Base-by-base conservation (phyloP, 805 yeast species). In the Barnettozyma wickerhamii region DNA sequence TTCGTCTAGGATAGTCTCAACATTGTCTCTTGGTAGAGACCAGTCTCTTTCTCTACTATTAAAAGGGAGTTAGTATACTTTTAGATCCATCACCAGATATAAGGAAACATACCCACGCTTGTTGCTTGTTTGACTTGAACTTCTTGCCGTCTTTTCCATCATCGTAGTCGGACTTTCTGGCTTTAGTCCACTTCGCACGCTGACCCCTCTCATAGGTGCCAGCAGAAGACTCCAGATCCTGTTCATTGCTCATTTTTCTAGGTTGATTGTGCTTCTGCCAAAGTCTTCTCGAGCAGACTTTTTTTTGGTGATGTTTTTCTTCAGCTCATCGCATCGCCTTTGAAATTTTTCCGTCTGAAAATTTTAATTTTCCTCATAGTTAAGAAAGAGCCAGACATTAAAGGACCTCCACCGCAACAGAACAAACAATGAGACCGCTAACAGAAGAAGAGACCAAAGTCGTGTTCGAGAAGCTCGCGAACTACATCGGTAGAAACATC, bases 361-460 rank as follows among this genome's bases (percentile, higher is more conserved):
- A 38, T 19, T 38, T 29, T 33, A 17, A 28, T 12, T n/a, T n/a
- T n/a, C n/a, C n/a, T n/a, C n/a, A n/a, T n/a, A n/a, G n/a, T n/a
- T n/a, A n/a, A n/a, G n/a, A n/a, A n/a, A n/a, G n/a, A n/a, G n/a
- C n/a, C n/a, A n/a, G n/a, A n/a, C n/a, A n/a, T n/a, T n/a, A n/a
- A n/a, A n/a, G n/a, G n/a, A n/a, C n/a, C n/a, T n/a, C n/a, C n/a
- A n/a, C n/a, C n/a, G n/a, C n/a, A 7, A 38, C 14, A 24, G 6
- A 14, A 6, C 10, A 7, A 4, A 15, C 26, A 18, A 91, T 91
- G 99, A 84, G 99, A 73, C 87, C 89, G 37, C 74, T 91, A 51
- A 91, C 98, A 50, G 99, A 91, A 62, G 96, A 89, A 63, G 99
- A 93, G 62, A 91, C 99, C 32, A 88, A 85, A 62, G 91, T 84